Conservation (phyloP, 805 yeast species). For the Spathaspora passalidarum region DNA sequence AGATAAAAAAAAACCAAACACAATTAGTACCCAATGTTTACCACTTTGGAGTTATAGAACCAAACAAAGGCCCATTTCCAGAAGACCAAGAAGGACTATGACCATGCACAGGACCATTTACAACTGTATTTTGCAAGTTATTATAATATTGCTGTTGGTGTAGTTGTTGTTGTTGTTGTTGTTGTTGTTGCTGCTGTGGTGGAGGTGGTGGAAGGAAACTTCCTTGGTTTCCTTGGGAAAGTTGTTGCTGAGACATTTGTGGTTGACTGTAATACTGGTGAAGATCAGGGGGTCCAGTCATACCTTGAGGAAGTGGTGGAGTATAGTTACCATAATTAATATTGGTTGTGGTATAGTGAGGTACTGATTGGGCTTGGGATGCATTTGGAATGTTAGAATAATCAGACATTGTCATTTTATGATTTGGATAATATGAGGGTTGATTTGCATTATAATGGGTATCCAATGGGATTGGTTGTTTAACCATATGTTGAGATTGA, state of each 20-base stretch:
- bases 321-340: conserved; percentile 1
- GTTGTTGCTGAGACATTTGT: not conserved
- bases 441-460: conserved; percentile 2
- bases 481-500: conserved; percentile 1
- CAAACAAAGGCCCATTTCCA: conserved; percentile 1
- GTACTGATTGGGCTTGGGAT: not conserved
- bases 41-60: conserved; percentile 1
- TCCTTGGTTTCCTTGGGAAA: not conserved
- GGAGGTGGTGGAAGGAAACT: not conserved
- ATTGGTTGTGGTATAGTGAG: conserved; percentile 7
- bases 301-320: conserved; percentile 1
- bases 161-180: not conserved
- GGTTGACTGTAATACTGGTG: not conserved
- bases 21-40: not conserved
- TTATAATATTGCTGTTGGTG: conserved; percentile 4
- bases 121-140: not conserved
- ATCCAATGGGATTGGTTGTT: conserved; percentile 1
- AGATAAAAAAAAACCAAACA: not conserved
- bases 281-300: not conserved
- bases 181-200: conserved; percentile 6
- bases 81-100: conserved; percentile 3
- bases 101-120: not conserved
- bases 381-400: conserved; percentile 1
- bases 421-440: not conserved
- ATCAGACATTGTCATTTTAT: conserved; percentile 5